Evolutionary conservation across 306 rosid genomes (phyloP), one percentile per base, ranked within the genome.

Genomic region (Rosa persica): DNA sequence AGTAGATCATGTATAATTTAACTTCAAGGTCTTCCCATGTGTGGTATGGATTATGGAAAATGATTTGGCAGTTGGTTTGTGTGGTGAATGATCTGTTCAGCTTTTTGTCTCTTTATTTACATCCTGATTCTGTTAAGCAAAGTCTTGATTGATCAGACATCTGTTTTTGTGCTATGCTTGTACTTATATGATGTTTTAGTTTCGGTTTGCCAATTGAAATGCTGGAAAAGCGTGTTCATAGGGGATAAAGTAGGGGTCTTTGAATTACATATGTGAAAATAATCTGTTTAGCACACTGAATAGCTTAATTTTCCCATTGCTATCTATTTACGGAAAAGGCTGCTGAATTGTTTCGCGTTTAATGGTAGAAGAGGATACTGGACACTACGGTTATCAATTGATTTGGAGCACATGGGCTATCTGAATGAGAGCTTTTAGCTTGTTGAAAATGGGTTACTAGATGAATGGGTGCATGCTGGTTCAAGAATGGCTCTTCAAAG

Each of bases 331-430:
- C 89, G 92, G 39, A 90, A 89, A 82, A 84, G 27, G 81, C 85
- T 90, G 72, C 89, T 90, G 79, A 83, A 82, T 66, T 79, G 82
- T 82, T 88, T 86, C 75, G 57, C 88, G 74, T 77, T 74, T 83
- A 93, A 89, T 75, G 76, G 90, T 82, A 87, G 93, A 88, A 87
- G 98, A 87, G 98, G 98, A 86, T 87, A 87, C 82, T 94, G 98
- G 97, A 84, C 82, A 1, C 83, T 92, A 58, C 87, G 98, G 88
- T 86, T 92, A 78, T 94, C 98, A 8, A 81, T 88, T 79, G 88
- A 94, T 82, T 85, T 94, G 86, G 98, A 94, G 89, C 98, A 94
- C 81, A 83, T 86, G 70, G 88, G 97, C 19, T 80, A 76, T 84
- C 85, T 71, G 70, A 89, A 90, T 34, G 92, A 92, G 86, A 94